Evolutionary conservation across 2,329 filamentous ascomycete genomes (phyloP).

Genomic region (Botrytis fabae): DNA sequence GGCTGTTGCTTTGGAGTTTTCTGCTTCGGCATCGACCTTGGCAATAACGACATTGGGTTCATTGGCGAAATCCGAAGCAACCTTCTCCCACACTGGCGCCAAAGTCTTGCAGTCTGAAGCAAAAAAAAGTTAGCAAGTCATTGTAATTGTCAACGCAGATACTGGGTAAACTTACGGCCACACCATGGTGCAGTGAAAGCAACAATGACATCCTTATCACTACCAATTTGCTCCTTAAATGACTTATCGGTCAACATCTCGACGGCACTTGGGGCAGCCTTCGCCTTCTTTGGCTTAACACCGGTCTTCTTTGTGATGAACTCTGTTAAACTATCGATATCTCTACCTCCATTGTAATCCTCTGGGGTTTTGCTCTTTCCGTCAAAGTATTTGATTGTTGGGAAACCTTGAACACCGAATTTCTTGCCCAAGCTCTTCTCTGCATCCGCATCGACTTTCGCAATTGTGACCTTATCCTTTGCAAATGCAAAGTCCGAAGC

Average conservation of each 20-base stretch:
- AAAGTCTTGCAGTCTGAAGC: constrained; percentile 89
- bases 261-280: constrained; percentile 71
- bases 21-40: constrained; percentile 92
- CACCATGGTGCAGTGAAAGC: constrained; percentile 99
- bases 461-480: constrained; percentile 75
- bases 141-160: not conserved
- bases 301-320: constrained; percentile 90
- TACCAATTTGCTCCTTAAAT: constrained; percentile 76
- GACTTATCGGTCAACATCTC: constrained; percentile 76
- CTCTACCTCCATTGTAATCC: constrained; percentile 84
- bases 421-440: constrained; percentile 81
- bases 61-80: constrained; percentile 76
- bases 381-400: constrained; percentile 96
- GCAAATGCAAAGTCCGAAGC: constrained; percentile 71
- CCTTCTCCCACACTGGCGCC: constrained; percentile 83
- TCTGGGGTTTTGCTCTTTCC: constrained; percentile 83
- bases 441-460: constrained; percentile 92
- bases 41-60: constrained; percentile 82
- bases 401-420: constrained; percentile 91
- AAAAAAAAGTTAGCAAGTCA: constrained; percentile 25
- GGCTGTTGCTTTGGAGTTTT: constrained; percentile 78
- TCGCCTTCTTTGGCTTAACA: constrained; percentile 73
- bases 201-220: constrained; percentile 86
- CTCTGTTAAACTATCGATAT: constrained; percentile 77
- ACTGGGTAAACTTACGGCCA: constrained; percentile 66